Conservation (phyloP, 2,329 filamentous ascomycete genomes). For the Botrytis byssoidea region DNA sequence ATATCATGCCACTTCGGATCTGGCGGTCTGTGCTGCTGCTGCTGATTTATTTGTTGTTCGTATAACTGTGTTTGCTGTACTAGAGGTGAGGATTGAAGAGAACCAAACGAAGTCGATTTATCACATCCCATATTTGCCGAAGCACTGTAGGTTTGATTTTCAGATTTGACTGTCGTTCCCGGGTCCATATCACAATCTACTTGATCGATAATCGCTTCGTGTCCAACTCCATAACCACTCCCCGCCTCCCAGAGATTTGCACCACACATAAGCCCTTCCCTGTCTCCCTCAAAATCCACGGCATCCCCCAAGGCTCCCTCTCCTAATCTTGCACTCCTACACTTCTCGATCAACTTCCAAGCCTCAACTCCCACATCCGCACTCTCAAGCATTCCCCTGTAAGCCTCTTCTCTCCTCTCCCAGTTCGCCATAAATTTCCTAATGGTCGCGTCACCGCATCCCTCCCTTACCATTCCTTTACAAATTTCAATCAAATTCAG, state of each 20-base stretch:
- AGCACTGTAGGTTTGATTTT: not conserved
- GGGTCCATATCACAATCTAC: not conserved
- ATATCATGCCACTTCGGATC: not conserved
- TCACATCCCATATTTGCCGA: not conserved
- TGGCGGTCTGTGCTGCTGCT: not conserved
- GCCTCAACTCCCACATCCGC: not conserved
- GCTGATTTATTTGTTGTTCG: not conserved
- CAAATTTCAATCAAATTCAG: constrained; percentile 1
- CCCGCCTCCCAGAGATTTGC: not conserved
- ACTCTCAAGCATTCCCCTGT: constrained; percentile 4
- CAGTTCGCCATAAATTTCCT: constrained; percentile 1
- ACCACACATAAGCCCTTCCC: too few species aligned
- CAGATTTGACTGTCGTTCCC: not conserved
- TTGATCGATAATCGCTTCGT: not conserved
- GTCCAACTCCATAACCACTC: not conserved
- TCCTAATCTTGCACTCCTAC: constrained; percentile 6
- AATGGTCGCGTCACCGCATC: not conserved
- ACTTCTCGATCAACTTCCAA: constrained; percentile 1
- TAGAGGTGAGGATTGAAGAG: not conserved
- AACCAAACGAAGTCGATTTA: not conserved
- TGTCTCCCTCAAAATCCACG: not conserved
- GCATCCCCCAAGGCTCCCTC: not conserved
- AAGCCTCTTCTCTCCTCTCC: constrained; percentile 5
- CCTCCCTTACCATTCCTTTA: not conserved
- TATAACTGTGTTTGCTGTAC: not conserved